Conservation (phyloP, 2,329 filamentous ascomycete species). For the Acrocalymma vagum region DNA sequence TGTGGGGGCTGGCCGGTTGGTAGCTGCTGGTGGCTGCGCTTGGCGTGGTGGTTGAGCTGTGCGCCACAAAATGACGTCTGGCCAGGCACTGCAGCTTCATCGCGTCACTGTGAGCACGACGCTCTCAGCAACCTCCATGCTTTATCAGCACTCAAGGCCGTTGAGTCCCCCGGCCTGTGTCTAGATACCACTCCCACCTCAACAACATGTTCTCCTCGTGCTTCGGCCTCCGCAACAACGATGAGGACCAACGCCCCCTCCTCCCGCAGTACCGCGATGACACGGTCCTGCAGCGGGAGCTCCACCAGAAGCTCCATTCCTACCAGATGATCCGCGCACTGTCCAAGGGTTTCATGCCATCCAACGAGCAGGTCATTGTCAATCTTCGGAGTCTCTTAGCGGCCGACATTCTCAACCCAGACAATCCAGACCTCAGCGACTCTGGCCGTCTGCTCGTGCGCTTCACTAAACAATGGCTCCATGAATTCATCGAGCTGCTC, state of each 20-base stretch:
- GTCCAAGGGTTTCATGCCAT: conserved; percentile 87
- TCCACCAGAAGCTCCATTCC: conserved; percentile 89
- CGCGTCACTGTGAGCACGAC: no score
- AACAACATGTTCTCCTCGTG: conserved; percentile 57
- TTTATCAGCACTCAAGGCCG: no score
- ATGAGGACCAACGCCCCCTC: conserved; percentile 74
- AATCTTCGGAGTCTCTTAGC: conserved; percentile 82
- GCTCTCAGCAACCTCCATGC: no score
- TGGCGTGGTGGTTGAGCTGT: no score
- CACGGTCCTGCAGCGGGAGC: conserved; percentile 76
- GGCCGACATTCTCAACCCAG: conserved; percentile 79
- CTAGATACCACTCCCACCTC: conserved; percentile 7
- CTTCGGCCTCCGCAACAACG: conserved; percentile 66
- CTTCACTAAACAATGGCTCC: conserved; percentile 76
- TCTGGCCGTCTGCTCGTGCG: conserved; percentile 78
- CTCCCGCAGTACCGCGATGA: conserved; percentile 86
- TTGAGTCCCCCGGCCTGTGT: no score
- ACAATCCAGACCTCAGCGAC: conserved; percentile 77
- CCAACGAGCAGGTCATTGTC: conserved; percentile 81
- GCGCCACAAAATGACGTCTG: no score
- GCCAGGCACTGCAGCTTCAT: no score
- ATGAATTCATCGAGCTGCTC: conserved; percentile 82
- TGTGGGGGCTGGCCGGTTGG: no score
- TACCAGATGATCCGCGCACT: conserved; percentile 91
- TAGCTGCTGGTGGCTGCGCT: no score